A percentile compares a stretch with the other conserved stretches of the same genome.
Conservation (phyloP, 2,329 filamentous ascomycete species). For the Chaetomium globosum region DNA sequence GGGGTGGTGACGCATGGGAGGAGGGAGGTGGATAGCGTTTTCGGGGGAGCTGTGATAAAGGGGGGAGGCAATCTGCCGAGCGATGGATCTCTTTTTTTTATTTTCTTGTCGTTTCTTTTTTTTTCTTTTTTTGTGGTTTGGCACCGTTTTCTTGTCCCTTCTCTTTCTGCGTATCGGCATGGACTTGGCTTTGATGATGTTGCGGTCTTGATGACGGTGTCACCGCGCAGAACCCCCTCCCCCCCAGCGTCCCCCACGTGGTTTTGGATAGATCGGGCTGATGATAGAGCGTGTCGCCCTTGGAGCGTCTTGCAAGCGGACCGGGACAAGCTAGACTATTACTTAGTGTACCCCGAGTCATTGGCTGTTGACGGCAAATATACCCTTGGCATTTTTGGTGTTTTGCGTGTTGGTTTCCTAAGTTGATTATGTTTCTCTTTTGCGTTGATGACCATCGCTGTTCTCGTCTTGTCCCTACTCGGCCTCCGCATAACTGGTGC, state of each 20-base stretch:
- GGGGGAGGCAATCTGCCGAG: not conserved
- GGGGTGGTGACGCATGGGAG: not conserved
- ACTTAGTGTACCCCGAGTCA: not conserved
- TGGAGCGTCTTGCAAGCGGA: conserved; percentile 1
- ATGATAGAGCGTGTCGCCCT: not conserved
- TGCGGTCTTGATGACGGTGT: not conserved
- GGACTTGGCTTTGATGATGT: not conserved
- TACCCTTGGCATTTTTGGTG: conserved; percentile 6
- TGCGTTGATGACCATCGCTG: not conserved
- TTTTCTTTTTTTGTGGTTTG: too few species aligned
- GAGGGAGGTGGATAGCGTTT: not conserved
- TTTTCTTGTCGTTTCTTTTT: not conserved
- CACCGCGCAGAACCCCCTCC: not conserved
- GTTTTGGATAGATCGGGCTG: conserved; percentile 3
- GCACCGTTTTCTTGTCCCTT: not conserved
- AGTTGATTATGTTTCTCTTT: not conserved
- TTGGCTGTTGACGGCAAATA: conserved; percentile 5
- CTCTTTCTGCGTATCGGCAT: conserved; percentile 1
- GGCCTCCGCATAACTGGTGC: too few species aligned
- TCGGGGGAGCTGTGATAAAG: too few species aligned
- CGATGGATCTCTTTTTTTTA: conserved; percentile 2
- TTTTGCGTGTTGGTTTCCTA: not conserved
- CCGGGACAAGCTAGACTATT: not conserved
- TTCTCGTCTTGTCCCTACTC: too few species aligned
- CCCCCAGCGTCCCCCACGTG: not conserved